These are phyloP conservation scores for Pleoardoris graminearum DNA, from an alignment of 2,329 filamentous ascomycete genomes.

Conservation along the genomic window DNA sequence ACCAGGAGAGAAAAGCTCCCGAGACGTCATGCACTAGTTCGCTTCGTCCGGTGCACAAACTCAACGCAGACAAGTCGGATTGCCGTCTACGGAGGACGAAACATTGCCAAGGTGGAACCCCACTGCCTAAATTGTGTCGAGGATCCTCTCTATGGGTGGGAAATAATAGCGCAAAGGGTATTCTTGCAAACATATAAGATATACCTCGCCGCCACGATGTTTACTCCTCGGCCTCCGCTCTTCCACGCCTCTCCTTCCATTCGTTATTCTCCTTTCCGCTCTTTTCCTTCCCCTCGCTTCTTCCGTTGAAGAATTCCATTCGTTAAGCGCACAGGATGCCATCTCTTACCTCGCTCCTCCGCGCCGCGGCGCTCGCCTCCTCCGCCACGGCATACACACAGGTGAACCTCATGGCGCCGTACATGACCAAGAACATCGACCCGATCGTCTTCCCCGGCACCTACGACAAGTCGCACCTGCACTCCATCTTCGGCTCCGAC, in stretches of 20 bases:
- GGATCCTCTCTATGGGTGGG: too few species aligned
- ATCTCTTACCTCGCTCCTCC: slow-evolving; percentile 28
- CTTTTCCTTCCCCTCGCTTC: too few species aligned
- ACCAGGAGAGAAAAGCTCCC: too few species aligned
- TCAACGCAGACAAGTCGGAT: not conserved
- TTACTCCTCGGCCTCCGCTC: not conserved
- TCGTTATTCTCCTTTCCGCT: slow-evolving; percentile 4
- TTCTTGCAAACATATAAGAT: too few species aligned
- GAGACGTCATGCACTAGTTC: too few species aligned
- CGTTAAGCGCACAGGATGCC: slow-evolving; percentile 35
- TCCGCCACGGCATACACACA: slow-evolving; percentile 39
- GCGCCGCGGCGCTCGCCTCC: slow-evolving; percentile 30
- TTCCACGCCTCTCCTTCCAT: not conserved
- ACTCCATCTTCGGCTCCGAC: slow-evolving; percentile 53
- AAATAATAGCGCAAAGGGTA: too few species aligned
- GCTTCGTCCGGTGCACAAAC: not conserved
- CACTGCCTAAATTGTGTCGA: too few species aligned
- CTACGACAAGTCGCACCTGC: slow-evolving; percentile 48
- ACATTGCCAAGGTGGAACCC: too few species aligned
- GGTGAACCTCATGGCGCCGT: slow-evolving; percentile 38
- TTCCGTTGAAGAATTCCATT: slow-evolving; percentile 10
- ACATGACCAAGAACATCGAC: slow-evolving; percentile 54
- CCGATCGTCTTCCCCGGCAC: slow-evolving; percentile 49
- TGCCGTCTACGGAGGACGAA: too few species aligned
- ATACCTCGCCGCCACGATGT: not conserved